Evolutionary conservation across 116 monocot species (phyloP).

Genomic region (Cymodocea nodosa): DNA sequence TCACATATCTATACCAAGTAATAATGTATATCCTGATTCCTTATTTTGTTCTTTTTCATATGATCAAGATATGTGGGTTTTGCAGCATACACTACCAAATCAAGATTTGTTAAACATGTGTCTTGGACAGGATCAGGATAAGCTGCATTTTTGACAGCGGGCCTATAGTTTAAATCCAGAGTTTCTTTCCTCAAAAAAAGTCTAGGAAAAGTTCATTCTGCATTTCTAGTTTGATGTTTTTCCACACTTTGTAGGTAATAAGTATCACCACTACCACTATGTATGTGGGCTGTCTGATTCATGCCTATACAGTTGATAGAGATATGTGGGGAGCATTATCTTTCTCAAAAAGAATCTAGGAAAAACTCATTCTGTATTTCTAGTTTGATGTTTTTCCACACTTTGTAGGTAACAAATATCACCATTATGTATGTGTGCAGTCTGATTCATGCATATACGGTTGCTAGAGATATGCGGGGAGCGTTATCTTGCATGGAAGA

Average conservation of each 20-base stretch:
- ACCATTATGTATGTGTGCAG: constrained; percentile 45
- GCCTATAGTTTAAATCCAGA: too few relatives aligned
- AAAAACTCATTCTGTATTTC: too few relatives aligned
- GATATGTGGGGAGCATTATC: constrained; percentile 92
- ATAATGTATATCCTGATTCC: constrained; percentile 9
- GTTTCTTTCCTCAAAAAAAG: too few relatives aligned
- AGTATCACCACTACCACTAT: too few relatives aligned
- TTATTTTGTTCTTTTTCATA: not conserved
- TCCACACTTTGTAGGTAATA: not conserved
- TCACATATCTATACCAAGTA: constrained; percentile 92
- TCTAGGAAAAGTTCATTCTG: too few relatives aligned
- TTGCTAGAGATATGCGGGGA: constrained; percentile 96
- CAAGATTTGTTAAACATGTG: too few relatives aligned
- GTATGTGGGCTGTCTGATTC: constrained; percentile 88
- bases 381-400: not conserved
- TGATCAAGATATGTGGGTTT: not conserved
- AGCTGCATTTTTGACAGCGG: too few relatives aligned
- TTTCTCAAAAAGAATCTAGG: too few relatives aligned
- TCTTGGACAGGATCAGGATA: too few relatives aligned
- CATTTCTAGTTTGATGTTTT: not conserved
- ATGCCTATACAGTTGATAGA: constrained; percentile 99
- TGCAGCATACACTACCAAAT: not conserved
- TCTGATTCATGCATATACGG: constrained; percentile 99
- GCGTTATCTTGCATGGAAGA: constrained; percentile 78
- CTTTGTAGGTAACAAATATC: too few relatives aligned